Evolutionary conservation across 2,329 filamentous ascomycete species (phyloP).

Genomic region (Colletotrichum abscissum): DNA sequence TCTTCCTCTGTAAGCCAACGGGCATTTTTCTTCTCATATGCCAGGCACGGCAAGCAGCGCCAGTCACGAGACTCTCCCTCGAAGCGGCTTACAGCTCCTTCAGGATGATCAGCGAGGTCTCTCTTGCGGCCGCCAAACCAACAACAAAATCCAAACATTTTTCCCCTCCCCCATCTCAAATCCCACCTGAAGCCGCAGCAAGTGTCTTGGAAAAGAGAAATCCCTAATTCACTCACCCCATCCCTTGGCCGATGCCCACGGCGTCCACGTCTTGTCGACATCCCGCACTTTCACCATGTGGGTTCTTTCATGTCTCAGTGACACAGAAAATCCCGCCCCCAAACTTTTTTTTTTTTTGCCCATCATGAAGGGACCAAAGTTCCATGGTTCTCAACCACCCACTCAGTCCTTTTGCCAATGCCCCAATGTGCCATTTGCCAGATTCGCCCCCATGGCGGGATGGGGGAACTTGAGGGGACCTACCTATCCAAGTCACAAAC

Average conservation of each 20-base stretch:
- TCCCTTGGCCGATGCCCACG: slow-evolving; percentile 3
- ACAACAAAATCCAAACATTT: background rate
- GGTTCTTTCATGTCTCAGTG: background rate
- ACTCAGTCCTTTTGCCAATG: too few relatives aligned
- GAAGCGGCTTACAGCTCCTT: background rate
- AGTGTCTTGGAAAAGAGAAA: background rate
- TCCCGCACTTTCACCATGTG: background rate
- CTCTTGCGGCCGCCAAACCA: background rate
- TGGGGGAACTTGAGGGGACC: background rate
- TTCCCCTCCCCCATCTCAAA: background rate
- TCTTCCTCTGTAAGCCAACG: background rate
- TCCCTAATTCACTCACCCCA: background rate
- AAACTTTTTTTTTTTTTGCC: background rate
- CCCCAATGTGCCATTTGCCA: background rate
- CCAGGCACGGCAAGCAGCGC: background rate
- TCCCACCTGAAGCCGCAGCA: background rate
- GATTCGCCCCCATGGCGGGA: slow-evolving; percentile 1
- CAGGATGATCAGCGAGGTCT: background rate
- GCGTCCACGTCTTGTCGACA: background rate
- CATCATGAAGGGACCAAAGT: background rate
- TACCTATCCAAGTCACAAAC: slow-evolving; percentile 14
- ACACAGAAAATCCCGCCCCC: background rate
- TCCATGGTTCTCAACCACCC: background rate
- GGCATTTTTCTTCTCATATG: background rate
- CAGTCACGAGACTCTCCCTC: background rate